Conservation (phyloP, 129 eudicot genomes). For the Centrapalus pauciflorus region DNA sequence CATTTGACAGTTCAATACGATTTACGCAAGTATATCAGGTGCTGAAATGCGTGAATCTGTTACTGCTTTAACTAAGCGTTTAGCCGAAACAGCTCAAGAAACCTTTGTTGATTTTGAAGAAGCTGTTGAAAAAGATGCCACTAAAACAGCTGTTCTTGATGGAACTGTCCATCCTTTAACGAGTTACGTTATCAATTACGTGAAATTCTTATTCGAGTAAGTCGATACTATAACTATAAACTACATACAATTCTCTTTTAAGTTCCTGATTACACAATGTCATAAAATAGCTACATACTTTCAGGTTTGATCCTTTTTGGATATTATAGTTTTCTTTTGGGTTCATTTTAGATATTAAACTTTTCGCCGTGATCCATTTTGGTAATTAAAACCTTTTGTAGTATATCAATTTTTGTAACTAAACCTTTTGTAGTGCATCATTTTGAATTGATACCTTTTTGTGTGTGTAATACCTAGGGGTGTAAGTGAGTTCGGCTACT, state of each 20-base stretch:
- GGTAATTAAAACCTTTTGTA: too few species aligned
- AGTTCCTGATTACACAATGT: too few species aligned
- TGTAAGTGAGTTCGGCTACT: too few species aligned
- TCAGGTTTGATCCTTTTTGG: too few species aligned
- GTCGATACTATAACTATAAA: constrained; percentile 16
- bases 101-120: constrained; percentile 86
- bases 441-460: too few species aligned
- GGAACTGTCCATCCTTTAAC: constrained; percentile 98
- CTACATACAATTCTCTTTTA: background rate
- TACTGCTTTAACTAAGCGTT: constrained; percentile 52
- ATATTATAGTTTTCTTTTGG: too few species aligned
- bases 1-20: constrained; percentile 51
- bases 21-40: constrained; percentile 59
- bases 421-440: too few species aligned
- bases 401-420: too few species aligned
- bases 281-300: too few species aligned
- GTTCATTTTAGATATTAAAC: too few species aligned
- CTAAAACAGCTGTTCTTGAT: constrained; percentile 81
- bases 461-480: too few species aligned
- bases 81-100: constrained; percentile 86
- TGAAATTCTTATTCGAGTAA: constrained; percentile 93
- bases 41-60: constrained; percentile 78
- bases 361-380: too few species aligned
- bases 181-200: constrained; percentile 91
- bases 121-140: constrained; percentile 94